Conservation (phyloP, 2,329 filamentous ascomycete species). For the Dactylellina haptotyla region DNA sequence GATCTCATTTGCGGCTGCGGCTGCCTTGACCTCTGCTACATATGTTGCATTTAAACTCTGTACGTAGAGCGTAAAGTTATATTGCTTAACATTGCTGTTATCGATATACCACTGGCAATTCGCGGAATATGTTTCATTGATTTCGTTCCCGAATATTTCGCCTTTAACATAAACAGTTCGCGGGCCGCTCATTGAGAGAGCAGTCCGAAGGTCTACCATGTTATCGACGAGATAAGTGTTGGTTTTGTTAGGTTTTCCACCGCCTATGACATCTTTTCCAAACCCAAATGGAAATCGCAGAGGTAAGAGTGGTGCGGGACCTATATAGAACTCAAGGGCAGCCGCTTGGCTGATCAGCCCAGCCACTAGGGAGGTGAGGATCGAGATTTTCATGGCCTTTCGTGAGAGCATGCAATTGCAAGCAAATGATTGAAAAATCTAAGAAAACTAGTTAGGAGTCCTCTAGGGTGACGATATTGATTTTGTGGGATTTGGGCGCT, state of each 20-base stretch:
- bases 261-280: constrained; percentile 45
- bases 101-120: constrained; percentile 55
- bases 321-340: constrained; percentile 31
- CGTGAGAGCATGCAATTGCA: too few species aligned
- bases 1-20: constrained; percentile 20
- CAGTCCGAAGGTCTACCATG: constrained; percentile 51
- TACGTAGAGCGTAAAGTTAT: constrained; percentile 53
- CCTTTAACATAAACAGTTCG: constrained; percentile 53
- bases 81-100: constrained; percentile 46
- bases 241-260: constrained; percentile 30
- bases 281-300: constrained; percentile 49
- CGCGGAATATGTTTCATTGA: constrained; percentile 46
- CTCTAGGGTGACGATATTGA: neutral
- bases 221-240: constrained; percentile 52
- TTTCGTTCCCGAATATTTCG: constrained; percentile 44
- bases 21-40: constrained; percentile 41
- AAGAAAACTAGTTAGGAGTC: neutral
- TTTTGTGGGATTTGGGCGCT: too few species aligned
- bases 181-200: constrained; percentile 35
- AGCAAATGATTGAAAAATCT: too few species aligned
- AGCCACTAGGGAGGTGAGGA: constrained; percentile 1
- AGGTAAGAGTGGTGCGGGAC: constrained; percentile 29
- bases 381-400: constrained; percentile 13
- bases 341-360: constrained; percentile 2
- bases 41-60: constrained; percentile 52